Evolutionary conservation across 2,329 filamentous ascomycete genomes (phyloP).

Genomic region (Claviceps spartinae): DNA sequence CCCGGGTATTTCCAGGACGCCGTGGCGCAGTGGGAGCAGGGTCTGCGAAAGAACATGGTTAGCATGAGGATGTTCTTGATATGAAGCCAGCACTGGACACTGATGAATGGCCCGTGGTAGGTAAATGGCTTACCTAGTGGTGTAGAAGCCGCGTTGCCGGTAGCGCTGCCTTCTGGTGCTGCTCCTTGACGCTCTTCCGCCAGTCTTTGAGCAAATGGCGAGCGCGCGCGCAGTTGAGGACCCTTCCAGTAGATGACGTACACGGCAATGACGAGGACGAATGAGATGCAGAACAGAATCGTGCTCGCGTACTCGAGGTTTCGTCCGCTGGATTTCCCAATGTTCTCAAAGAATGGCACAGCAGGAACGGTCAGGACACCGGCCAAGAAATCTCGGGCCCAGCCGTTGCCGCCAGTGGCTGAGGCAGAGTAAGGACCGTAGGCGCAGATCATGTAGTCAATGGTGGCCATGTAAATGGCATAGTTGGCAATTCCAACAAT

Average conservation of each 20-base stretch:
- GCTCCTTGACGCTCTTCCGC: slow-evolving; percentile 27
- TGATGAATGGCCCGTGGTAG: neutral
- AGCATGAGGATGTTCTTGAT: neutral
- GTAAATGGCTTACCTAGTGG: slow-evolving; percentile 16
- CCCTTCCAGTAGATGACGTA: slow-evolving; percentile 56
- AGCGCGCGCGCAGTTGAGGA: slow-evolving; percentile 42
- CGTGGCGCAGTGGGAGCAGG: slow-evolving; percentile 12
- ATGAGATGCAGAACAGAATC: slow-evolving; percentile 49
- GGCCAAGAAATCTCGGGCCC: slow-evolving; percentile 58
- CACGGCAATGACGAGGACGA: slow-evolving; percentile 47
- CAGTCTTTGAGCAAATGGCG: slow-evolving; percentile 51
- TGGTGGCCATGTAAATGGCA: slow-evolving; percentile 61
- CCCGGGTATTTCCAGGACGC: slow-evolving; percentile 12
- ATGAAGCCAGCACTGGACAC: neutral
- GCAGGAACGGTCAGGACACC: slow-evolving; percentile 58
- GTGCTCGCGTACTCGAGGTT: slow-evolving; percentile 48
- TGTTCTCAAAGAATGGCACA: slow-evolving; percentile 48
- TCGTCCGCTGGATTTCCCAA: slow-evolving; percentile 30
- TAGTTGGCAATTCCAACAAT: slow-evolving; percentile 64
- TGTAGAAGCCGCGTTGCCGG: slow-evolving; percentile 10
- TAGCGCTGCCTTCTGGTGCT: slow-evolving; percentile 14
- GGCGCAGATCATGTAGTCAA: slow-evolving; percentile 65
- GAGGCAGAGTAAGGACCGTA: slow-evolving; percentile 63
- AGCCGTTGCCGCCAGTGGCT: slow-evolving; percentile 64
- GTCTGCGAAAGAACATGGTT: neutral